Conservation (phyloP, 139 green algal genomes). For the Coelastrella sp. region DNA sequence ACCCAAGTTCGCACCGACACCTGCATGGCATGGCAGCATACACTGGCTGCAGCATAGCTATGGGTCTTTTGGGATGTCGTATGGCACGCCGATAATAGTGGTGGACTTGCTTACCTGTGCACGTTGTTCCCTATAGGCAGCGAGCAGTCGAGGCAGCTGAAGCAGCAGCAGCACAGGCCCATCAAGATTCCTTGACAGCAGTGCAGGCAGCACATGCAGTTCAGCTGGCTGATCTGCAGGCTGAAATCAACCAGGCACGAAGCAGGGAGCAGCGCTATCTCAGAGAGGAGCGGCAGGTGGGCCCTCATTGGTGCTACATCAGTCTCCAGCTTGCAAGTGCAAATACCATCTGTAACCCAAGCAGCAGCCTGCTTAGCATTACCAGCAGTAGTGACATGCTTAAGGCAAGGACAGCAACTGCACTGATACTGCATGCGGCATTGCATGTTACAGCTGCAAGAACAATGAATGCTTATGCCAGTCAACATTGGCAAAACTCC, state of each 20-base stretch:
- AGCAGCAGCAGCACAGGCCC: conserved; percentile 34
- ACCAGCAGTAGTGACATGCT: background rate
- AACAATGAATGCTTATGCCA: background rate
- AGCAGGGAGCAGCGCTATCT: background rate
- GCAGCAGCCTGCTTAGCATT: background rate
- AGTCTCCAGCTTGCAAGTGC: too few relatives aligned
- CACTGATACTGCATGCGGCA: background rate
- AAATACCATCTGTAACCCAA: background rate
- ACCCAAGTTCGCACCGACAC: too few relatives aligned
- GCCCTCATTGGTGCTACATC: background rate
- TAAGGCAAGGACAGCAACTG: too few relatives aligned
- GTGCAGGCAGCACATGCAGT: conserved; percentile 19
- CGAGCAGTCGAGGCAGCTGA: conserved; percentile 48
- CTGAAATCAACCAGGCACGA: conserved; percentile 53
- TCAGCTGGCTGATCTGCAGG: conserved; percentile 47
- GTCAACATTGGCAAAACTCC: background rate
- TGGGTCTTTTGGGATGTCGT: too few relatives aligned
- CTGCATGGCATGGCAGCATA: too few relatives aligned
- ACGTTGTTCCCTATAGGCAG: conserved; percentile 40
- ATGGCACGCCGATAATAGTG: too few relatives aligned
- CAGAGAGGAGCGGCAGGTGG: conserved; percentile 17
- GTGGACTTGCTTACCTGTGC: background rate
- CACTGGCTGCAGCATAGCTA: too few relatives aligned
- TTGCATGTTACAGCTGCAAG: background rate
- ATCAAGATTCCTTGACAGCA: background rate